Evolutionary conservation across 768 basidiomycete species (phyloP).

Genomic region (Suillus weaverae): DNA sequence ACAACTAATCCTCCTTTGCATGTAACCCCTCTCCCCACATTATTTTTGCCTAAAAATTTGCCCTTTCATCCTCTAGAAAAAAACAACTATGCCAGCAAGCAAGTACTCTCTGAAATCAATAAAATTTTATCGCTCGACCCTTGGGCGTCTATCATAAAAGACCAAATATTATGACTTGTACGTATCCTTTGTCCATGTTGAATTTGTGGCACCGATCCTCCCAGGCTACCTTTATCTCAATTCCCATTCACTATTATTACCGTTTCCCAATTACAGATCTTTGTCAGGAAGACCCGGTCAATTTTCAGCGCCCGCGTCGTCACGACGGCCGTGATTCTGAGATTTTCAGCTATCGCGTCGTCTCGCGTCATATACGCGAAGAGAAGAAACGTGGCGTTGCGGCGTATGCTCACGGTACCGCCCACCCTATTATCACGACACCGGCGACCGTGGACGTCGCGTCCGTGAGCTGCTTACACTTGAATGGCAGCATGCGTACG

Average conservation of each 20-base stretch:
- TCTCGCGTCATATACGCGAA: neutral
- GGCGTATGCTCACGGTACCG: neutral
- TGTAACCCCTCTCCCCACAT: neutral
- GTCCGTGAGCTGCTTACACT: neutral
- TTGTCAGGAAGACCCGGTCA: neutral
- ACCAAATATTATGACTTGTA: slow-evolving; percentile 26
- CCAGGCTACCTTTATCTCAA: slow-evolving; percentile 20
- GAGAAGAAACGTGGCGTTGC: neutral
- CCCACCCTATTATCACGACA: neutral
- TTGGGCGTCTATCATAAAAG: slow-evolving; percentile 26
- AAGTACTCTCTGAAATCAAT: neutral
- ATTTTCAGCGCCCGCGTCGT: neutral
- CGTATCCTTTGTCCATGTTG: slow-evolving; percentile 22
- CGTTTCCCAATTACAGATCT: slow-evolving; percentile 1
- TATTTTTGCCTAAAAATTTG: neutral
- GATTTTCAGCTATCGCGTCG: neutral
- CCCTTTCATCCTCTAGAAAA: neutral
- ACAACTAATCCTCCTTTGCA: neutral
- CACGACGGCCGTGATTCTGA: neutral
- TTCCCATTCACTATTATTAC: slow-evolving; percentile 9
- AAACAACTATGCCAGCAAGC: neutral
- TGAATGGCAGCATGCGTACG: neutral
- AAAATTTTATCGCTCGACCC: slow-evolving; percentile 30
- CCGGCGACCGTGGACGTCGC: neutral
- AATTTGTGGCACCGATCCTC: slow-evolving; percentile 25